These are phyloP conservation scores for Strobilomyces dryophilus DNA, from an alignment of 768 basidiomycete genomes.

Conservation along the genomic window DNA sequence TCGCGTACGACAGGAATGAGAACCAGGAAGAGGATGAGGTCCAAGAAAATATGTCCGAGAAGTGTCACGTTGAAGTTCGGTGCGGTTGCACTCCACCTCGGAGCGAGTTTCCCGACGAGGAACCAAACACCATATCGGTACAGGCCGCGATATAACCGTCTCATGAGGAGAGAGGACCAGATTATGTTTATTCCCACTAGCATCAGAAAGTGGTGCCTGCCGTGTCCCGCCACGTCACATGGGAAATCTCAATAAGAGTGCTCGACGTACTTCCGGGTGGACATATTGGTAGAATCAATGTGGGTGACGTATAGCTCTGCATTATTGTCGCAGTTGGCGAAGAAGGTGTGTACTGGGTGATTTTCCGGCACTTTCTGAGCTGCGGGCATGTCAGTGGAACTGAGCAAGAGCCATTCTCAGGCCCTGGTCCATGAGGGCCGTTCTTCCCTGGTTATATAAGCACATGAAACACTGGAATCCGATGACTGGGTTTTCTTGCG, in stretches of 20 bases:
- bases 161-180: constrained; percentile 23
- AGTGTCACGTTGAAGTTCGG: constrained; percentile 15
- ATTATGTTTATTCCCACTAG: constrained; percentile 23
- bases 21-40: constrained; percentile 24
- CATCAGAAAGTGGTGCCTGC: constrained; percentile 26
- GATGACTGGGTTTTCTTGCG: background rate
- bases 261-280: constrained; percentile 23
- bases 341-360: constrained; percentile 24
- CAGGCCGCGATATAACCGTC: constrained; percentile 21
- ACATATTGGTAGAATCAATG: constrained; percentile 17
- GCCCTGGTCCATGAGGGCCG: background rate
- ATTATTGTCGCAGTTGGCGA: constrained; percentile 14
- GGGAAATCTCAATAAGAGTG: background rate
- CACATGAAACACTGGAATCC: background rate
- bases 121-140: constrained; percentile 29
- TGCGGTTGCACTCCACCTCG: constrained; percentile 10
- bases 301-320: constrained; percentile 31
- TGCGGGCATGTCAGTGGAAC: constrained; percentile 21
- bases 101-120: constrained; percentile 17
- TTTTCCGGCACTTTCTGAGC: constrained; percentile 21
- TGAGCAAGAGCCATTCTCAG: constrained; percentile 1
- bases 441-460: constrained; percentile 19
- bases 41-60: constrained; percentile 23
- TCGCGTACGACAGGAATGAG: constrained; percentile 23
- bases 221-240: constrained; percentile 9